phyloP scores from a whole-genome alignment of 805 yeast genomes.

The Starmerella cellae region DNA sequence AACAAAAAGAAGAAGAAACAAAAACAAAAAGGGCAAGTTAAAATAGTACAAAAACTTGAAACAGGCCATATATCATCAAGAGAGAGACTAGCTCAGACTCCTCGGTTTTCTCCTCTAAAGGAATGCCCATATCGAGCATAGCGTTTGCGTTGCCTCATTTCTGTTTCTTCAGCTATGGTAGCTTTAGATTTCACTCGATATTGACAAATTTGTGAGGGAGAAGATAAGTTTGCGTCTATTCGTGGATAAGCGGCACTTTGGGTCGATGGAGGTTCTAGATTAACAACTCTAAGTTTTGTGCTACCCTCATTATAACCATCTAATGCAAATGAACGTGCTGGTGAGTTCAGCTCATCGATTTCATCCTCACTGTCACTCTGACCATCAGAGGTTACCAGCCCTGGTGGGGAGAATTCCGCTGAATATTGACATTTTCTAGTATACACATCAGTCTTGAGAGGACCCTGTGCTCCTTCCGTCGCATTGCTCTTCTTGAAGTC shows the following conservation, averaged over 20 bases:
- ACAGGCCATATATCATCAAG: too few relatives aligned
- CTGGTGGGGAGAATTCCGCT: constrained; percentile 1
- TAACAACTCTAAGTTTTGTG: constrained; percentile 17
- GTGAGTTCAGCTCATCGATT: constrained; percentile 5
- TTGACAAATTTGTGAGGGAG: not conserved
- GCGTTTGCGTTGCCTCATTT: constrained; percentile 10
- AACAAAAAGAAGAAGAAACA: too few relatives aligned
- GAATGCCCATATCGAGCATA: constrained; percentile 18
- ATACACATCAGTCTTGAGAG: constrained; percentile 13
- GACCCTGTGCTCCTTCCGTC: too few relatives aligned
- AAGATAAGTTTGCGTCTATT: too few relatives aligned
- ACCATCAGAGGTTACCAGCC: not conserved
- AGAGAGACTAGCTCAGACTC: too few relatives aligned
- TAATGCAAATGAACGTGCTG: constrained; percentile 10
- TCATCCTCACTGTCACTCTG: not conserved
- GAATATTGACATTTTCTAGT: constrained; percentile 17
- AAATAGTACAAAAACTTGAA: too few relatives aligned
- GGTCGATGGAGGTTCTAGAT: too few relatives aligned
- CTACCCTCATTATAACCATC: constrained; percentile 18
- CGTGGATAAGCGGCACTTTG: too few relatives aligned
- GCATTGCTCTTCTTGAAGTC: too few relatives aligned
- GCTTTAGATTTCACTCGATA: constrained; percentile 19
- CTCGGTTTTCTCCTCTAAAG: constrained; percentile 2
- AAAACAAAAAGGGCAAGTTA: too few relatives aligned
- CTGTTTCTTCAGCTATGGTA: constrained; percentile 19